Evolutionary conservation across 768 basidiomycete species (phyloP).

Genomic region (Leucosporidium scottii): DNA sequence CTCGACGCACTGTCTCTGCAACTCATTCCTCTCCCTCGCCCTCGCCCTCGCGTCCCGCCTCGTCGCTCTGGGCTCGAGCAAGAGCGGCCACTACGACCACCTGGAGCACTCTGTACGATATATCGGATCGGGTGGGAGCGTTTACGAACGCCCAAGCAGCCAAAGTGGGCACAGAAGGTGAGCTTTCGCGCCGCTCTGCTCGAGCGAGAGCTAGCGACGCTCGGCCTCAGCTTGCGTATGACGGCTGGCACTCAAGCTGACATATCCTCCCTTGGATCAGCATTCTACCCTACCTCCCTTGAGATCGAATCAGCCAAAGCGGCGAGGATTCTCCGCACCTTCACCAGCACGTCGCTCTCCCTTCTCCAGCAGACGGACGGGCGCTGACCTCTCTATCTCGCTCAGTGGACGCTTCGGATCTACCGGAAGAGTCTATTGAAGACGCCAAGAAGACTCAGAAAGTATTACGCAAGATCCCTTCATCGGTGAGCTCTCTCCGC

Average conservation of each 20-base stretch:
- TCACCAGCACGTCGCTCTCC: constrained; percentile 4
- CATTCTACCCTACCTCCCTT: background rate
- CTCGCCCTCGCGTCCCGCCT: background rate
- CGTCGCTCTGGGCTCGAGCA: background rate
- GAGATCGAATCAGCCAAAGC: constrained; percentile 2
- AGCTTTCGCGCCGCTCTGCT: no score
- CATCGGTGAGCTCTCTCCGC: background rate
- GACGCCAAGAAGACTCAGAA: constrained; percentile 28
- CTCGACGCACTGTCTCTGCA: background rate
- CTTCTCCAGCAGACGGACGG: background rate
- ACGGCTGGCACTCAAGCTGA: no score
- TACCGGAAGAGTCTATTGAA: constrained; percentile 12
- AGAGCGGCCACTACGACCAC: no score
- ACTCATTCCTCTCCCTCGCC: background rate
- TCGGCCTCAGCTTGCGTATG: no score
- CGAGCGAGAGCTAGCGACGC: no score
- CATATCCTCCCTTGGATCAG: background rate
- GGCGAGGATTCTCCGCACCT: constrained; percentile 16
- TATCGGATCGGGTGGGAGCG: background rate
- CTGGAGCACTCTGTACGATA: background rate
- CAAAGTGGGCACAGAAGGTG: background rate
- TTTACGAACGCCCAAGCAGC: background rate
- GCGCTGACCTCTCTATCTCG: background rate
- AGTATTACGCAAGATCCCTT: constrained; percentile 28
- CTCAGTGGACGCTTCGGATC: constrained; percentile 15